phyloP scores from a whole-genome alignment of 2,329 filamentous ascomycete species.

The Aureobasidium sp. region DNA sequence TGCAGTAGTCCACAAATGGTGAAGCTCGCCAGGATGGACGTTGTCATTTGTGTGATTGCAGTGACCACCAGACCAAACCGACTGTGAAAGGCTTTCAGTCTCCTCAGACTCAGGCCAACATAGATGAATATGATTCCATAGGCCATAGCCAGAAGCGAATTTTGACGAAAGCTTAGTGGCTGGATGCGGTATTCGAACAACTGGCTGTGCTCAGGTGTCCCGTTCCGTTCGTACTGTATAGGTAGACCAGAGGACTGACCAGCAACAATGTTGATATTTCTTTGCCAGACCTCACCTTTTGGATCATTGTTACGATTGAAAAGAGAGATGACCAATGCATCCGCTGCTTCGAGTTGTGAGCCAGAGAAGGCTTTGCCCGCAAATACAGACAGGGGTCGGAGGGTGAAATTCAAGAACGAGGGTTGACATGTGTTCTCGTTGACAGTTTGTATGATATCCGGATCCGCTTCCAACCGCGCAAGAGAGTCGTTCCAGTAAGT shows the following conservation, averaged over 20 bases:
- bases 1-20: slow-evolving; percentile 70
- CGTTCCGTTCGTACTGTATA: slow-evolving; percentile 11
- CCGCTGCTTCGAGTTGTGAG: slow-evolving; percentile 60
- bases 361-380: slow-evolving; percentile 72
- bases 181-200: slow-evolving; percentile 74
- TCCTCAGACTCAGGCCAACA: slow-evolving; percentile 59
- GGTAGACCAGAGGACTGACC: slow-evolving; percentile 11
- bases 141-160: slow-evolving; percentile 55
- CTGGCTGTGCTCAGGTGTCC: slow-evolving; percentile 37
- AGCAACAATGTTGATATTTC: slow-evolving; percentile 37
- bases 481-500: slow-evolving; percentile 70
- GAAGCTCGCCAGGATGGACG: slow-evolving; percentile 72
- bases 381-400: slow-evolving; percentile 73
- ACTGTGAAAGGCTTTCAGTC: slow-evolving; percentile 68
- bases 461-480: slow-evolving; percentile 53
- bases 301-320: slow-evolving; percentile 61
- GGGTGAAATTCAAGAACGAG: slow-evolving; percentile 64
- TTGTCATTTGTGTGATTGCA: slow-evolving; percentile 57
- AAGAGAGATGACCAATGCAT: slow-evolving; percentile 71
- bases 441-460: slow-evolving; percentile 60
- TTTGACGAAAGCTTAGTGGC: slow-evolving; percentile 62
- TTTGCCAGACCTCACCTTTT: slow-evolving; percentile 59
- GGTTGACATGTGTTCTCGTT: slow-evolving; percentile 56
- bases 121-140: slow-evolving; percentile 60
- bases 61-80: slow-evolving; percentile 65